Evolutionary conservation across 2,329 filamentous ascomycete genomes (phyloP).

Genomic region (Neofusicoccum ribis): DNA sequence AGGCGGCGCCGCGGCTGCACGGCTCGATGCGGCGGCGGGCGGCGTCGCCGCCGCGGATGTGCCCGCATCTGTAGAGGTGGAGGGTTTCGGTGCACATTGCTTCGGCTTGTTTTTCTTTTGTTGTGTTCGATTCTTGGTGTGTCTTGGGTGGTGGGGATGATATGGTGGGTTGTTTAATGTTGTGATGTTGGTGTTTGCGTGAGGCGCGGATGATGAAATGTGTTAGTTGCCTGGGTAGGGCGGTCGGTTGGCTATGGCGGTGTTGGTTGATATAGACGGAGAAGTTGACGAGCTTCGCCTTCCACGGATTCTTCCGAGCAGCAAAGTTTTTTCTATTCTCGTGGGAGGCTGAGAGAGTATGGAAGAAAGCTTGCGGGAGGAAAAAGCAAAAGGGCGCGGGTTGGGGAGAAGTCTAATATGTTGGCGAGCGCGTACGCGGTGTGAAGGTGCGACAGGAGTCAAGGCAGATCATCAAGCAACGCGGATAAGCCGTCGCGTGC

Average conservation of each 20-base stretch:
- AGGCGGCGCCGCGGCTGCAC: background rate
- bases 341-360: too few relatives aligned
- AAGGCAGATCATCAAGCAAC: background rate
- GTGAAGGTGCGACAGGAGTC: background rate
- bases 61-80: background rate
- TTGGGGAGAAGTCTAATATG: background rate
- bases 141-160: background rate
- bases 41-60: background rate
- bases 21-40: background rate
- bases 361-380: background rate
- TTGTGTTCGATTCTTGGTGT: background rate
- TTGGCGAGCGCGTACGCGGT: background rate
- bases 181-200: too few relatives aligned
- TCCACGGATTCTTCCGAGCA: background rate
- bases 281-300: background rate
- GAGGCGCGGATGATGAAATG: too few relatives aligned
- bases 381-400: background rate
- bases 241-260: too few relatives aligned
- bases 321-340: background rate
- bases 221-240: background rate
- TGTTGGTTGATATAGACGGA: background rate
- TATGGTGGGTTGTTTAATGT: too few relatives aligned
- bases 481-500: background rate
- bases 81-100: conserved; percentile 13
- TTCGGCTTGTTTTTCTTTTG: background rate